Evolutionary conservation across 495 filamentous ascomycete genomes (phyloP), one percentile per base, ranked within the genome.

Genomic region (Durotheca rogersii): DNA sequence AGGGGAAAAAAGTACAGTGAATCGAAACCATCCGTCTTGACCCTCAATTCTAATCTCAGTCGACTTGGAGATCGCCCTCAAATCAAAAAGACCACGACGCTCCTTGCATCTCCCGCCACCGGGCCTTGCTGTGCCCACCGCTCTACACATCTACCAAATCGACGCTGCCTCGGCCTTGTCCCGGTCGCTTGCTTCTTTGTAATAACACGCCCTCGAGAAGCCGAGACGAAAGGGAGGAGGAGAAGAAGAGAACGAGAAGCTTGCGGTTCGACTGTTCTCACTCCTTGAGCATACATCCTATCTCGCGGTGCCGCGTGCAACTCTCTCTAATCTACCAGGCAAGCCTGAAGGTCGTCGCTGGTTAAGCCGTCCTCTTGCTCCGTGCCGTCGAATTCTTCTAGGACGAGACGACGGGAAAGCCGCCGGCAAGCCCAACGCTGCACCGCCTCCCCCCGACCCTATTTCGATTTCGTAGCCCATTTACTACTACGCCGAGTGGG

Each of bases 101-200:
- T 58, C 56, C 56, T 58, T 58, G 56, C 43, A 53, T 50, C 53
- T 58, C 52, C 49, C 39, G 30, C 39, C 41, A 46, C 37, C 33
- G 16, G 17, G 33, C 46, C 49, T 44, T 48, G 34, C 53, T 58
- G 40, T 48, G 9, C 53, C 42, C 35, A 35, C 25, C 35, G 11
- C n/a, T n/a, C n/a, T n/a, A n/a, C n/a, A n/a, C n/a, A 48, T 49
- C 37, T 58, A 58, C 45, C 55, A 36, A 49, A 51, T 47, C 33
- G 38, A 41, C 54, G 15, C 14, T 34, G 39, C 34, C 46, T 50
- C 49, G 49, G 41, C 49, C 54, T 41, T 35, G 42, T 9, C 47
- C 43, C 49, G 49, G 56, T 58, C 56, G 56, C 44, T 46, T 42
- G 49, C 44, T 23, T 50, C 56, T 27, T 58, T 58, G 49, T 58